Evolutionary conservation across 345 rosid genomes (phyloP).

Genomic region (Syzygium grande): DNA sequence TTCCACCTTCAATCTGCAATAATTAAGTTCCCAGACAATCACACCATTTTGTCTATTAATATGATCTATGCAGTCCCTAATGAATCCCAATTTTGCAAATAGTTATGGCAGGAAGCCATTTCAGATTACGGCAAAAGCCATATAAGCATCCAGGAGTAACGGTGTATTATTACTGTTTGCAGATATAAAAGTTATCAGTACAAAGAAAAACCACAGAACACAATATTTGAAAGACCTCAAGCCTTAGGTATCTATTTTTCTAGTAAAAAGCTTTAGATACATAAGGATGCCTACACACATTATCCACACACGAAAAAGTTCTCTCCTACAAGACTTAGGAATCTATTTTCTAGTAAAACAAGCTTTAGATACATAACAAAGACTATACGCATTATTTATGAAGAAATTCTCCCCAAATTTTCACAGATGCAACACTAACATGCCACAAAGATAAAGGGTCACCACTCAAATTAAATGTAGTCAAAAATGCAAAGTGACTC

Average conservation of each 20-base stretch:
- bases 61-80: neutral
- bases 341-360: neutral
- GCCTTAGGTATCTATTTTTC: neutral
- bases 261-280: neutral
- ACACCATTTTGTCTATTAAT: neutral
- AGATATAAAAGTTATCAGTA: neutral
- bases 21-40: neutral
- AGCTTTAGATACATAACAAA: neutral
- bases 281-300: neutral
- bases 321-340: neutral
- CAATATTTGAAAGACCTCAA: neutral
- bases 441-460: neutral
- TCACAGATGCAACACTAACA: neutral
- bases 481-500: neutral
- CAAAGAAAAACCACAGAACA: neutral
- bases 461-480: neutral
- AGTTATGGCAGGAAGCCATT: neutral
- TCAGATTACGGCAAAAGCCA: neutral
- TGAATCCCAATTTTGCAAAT: neutral
- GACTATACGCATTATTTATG: neutral
- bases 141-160: neutral
- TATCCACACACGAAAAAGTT: neutral
- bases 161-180: neutral
- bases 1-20: slow-evolving; percentile 79
- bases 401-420: too few relatives aligned